These are phyloP conservation scores for Daldinia eschscholtzii DNA, from an alignment of 2,329 filamentous ascomycete genomes.

Conservation along the genomic window DNA sequence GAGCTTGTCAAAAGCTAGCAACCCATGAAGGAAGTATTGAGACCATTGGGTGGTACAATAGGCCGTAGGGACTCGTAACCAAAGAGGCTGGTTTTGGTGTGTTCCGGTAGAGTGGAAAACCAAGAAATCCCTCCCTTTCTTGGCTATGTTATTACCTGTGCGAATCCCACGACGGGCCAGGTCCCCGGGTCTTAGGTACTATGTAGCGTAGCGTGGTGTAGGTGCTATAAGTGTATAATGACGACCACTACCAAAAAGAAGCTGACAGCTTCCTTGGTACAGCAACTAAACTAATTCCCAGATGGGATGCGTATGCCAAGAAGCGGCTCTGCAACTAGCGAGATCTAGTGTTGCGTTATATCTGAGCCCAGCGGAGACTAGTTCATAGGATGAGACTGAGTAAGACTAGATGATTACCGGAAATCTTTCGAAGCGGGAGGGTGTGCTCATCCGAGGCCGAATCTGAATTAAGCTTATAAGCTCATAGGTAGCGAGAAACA, in stretches of 20 bases:
- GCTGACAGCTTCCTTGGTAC: slow-evolving; percentile 13
- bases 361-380: slow-evolving; percentile 17
- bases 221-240: slow-evolving; percentile 1
- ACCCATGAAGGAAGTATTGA: slow-evolving; percentile 14
- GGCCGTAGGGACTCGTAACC: background rate
- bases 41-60: slow-evolving; percentile 24
- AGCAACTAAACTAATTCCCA: slow-evolving; percentile 10
- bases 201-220: too few relatives aligned
- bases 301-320: slow-evolving; percentile 32
- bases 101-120: slow-evolving; percentile 21
- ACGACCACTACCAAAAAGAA: slow-evolving; percentile 15
- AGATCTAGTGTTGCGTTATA: slow-evolving; percentile 39
- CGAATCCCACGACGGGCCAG: slow-evolving; percentile 17
- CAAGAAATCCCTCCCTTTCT: background rate
- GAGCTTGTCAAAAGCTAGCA: slow-evolving; percentile 7
- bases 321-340: slow-evolving; percentile 32
- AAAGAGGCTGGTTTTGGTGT: slow-evolving; percentile 2
- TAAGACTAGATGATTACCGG: background rate
- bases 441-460: slow-evolving; percentile 4
- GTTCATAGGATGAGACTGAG: background rate
- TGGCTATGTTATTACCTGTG: background rate
- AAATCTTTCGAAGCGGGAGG: slow-evolving; percentile 5
- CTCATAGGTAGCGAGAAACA: background rate
- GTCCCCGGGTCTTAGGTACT: slow-evolving; percentile 2
- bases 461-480: background rate